These are phyloP conservation scores for Vitis vinifera DNA, from an alignment of 164 flowering plant species.

Conservation along the genomic window DNA sequence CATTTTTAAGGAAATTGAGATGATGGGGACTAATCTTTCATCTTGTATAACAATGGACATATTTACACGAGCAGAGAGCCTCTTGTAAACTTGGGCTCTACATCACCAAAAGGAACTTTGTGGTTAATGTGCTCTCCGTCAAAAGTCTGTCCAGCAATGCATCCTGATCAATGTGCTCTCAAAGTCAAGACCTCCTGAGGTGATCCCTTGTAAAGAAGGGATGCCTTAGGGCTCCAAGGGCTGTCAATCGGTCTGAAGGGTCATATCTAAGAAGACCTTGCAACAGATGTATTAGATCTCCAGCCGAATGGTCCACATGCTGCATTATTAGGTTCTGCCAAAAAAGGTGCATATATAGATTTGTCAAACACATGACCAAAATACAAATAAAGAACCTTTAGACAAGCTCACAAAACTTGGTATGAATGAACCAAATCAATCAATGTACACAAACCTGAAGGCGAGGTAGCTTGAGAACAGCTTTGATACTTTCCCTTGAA, in stretches of 20 bases:
- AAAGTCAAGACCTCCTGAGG: slow-evolving; percentile 23
- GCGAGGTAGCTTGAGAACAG: slow-evolving; percentile 61
- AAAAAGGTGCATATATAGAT: not conserved
- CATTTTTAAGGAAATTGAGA: too few species aligned
- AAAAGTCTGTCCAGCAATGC: too few species aligned
- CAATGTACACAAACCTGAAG: slow-evolving; percentile 39
- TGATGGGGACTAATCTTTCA: too few species aligned
- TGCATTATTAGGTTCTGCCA: slow-evolving; percentile 69
- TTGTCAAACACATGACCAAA: not conserved
- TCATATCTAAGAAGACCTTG: slow-evolving; percentile 58
- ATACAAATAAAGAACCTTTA: not conserved
- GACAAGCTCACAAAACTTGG: not conserved
- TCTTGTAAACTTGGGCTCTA: too few species aligned
- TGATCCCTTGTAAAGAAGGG: slow-evolving; percentile 34
- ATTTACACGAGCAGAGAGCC: too few species aligned
- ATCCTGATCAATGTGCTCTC: too few species aligned
- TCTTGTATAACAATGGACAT: too few species aligned
- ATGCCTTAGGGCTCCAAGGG: slow-evolving; percentile 41
- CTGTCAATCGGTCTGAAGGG: slow-evolving; percentile 49
- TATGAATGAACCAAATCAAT: not conserved
- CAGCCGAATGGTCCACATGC: slow-evolving; percentile 77
- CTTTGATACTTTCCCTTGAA: slow-evolving; percentile 66
- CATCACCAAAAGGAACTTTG: too few species aligned
- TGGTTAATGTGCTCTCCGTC: too few species aligned
- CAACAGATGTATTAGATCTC: slow-evolving; percentile 59